phyloP scores from a whole-genome alignment of 345 rosid species.

The Dipteronia sinensis region DNA sequence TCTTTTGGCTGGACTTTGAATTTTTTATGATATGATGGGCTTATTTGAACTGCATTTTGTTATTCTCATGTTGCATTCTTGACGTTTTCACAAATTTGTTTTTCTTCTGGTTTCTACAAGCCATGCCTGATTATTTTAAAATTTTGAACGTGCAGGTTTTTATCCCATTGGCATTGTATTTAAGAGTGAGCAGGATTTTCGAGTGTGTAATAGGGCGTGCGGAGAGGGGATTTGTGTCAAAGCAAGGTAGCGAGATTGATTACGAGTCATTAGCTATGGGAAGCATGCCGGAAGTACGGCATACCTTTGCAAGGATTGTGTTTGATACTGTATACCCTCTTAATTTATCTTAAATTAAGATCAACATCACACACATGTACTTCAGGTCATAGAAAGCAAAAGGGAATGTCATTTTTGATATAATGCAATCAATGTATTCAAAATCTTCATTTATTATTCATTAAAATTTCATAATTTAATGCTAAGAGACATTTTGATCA shows the following conservation, averaged over 20 bases:
- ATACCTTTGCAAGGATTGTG: constrained; percentile 79
- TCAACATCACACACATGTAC: not conserved
- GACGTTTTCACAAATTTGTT: not conserved
- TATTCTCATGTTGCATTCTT: not conserved
- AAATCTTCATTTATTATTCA: constrained; percentile 14
- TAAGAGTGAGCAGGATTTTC: constrained; percentile 51
- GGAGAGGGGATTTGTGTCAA: constrained; percentile 42
- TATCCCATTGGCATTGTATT: constrained; percentile 51
- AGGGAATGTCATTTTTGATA: not conserved
- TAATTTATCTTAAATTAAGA: constrained; percentile 14
- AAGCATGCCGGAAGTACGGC: constrained; percentile 51
- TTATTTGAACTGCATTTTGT: not conserved
- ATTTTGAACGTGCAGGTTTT: constrained; percentile 54
- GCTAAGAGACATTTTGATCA: not conserved
- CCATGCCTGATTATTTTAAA: not conserved
- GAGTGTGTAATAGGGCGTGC: constrained; percentile 52
- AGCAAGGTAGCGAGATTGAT: constrained; percentile 60
- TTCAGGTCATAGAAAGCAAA: not conserved
- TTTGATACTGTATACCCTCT: constrained; percentile 81
- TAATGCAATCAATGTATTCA: not conserved
- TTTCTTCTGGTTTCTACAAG: not conserved
- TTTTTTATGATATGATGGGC: not conserved
- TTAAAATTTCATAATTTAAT: not conserved
- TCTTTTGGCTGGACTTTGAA: not conserved
- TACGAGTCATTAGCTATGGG: constrained; percentile 60